These are phyloP conservation scores for Leptographium lundbergii DNA, from an alignment of 2,329 filamentous ascomycete species.

Conservation along the genomic window DNA sequence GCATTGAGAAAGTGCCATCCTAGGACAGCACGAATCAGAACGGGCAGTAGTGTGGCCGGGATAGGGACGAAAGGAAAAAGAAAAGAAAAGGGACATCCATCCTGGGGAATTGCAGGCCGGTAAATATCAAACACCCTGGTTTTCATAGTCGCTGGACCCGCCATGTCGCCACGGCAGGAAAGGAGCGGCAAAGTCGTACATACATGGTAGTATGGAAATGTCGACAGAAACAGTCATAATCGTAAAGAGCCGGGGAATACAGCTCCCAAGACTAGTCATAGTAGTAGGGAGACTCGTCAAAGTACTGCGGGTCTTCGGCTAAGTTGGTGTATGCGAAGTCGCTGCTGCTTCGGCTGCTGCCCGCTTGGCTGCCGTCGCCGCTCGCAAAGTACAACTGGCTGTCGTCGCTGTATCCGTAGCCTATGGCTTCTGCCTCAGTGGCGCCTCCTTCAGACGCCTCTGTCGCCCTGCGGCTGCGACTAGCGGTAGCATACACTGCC, in stretches of 20 bases:
- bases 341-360: constrained; percentile 9
- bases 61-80: not conserved
- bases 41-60: not conserved
- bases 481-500: not conserved
- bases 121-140: not conserved
- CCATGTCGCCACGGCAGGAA: not conserved
- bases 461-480: not conserved
- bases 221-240: not conserved
- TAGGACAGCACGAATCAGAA: not conserved
- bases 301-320: constrained; percentile 3
- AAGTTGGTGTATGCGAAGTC: constrained; percentile 3
- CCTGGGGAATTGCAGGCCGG: not conserved
- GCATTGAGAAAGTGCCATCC: not conserved
- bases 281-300: constrained; percentile 8
- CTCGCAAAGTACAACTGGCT: constrained; percentile 1
- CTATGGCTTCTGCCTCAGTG: not conserved
- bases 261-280: constrained; percentile 6
- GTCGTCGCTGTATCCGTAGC: not conserved
- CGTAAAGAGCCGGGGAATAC: not conserved
- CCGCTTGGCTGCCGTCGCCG: not conserved
- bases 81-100: too few relatives aligned
- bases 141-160: not conserved
- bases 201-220: not conserved
- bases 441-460: not conserved
- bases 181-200: not conserved